Evolutionary conservation across 106 monocot genomes (phyloP), one percentile per base, ranked within the genome.

Genomic region (Allium sativum): DNA sequence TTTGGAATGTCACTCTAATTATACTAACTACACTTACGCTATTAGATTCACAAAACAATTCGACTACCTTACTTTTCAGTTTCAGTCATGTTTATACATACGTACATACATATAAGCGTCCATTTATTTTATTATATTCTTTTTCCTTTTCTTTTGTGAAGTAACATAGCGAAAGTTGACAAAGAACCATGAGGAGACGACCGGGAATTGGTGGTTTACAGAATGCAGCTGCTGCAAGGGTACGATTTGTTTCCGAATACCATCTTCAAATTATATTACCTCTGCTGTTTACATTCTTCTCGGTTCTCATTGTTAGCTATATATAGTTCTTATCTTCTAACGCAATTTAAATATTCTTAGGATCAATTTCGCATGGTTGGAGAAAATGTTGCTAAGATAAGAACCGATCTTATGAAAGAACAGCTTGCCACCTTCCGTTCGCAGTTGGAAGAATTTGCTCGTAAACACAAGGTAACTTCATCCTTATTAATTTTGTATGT

Each of bases 381-480:
- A 21, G 87, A 96, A 56, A 81, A 96, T 87, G 84, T 96, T 19
- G 87, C 91, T 15, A 91, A 72, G 73, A 59, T 96, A 45, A 84
- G 76, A 68, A 70, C 84, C 12, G 96, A 96, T 78, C 75, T 96
- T 55, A 96, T 96, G 96, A 91, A 82, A 60, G 87, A 96, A 70
- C 96, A 96, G 61, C 91, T 96, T 13, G 71, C 67, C 0, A 96
- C 96, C n/a, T 96, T 96, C 65, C 76, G 76, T 45, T 68, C 87
- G 50, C 96, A 96, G 40, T 74, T 96, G 58, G 91, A 96, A 81
- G 96, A 96, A 45, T 96, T 96, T 69, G 96, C 96, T 69, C 81
- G 79, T 60, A 96, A 96, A 58, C 87, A 96, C 77, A 96, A 88
- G 86, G 96, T 2, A 14, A 4, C 14, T n/a, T 59, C 42, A 6